Evolutionary conservation across 257 asterid genomes (phyloP).

Genomic region (Lantana camara): DNA sequence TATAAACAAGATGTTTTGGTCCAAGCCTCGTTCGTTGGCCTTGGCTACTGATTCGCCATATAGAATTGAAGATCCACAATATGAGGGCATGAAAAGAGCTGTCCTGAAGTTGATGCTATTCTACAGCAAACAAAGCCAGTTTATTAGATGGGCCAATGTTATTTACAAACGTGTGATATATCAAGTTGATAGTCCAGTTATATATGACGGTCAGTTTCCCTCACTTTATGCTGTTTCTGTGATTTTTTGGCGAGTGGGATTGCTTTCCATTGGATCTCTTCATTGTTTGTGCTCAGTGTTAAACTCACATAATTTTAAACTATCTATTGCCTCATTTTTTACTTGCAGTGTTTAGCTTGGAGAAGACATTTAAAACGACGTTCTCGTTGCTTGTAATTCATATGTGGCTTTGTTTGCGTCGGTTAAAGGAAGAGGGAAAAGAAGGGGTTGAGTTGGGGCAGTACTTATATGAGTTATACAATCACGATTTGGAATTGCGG

Average conservation of each 20-base stretch:
- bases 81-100: slow-evolving; percentile 59
- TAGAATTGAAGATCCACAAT: slow-evolving; percentile 71
- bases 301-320: slow-evolving; percentile 18
- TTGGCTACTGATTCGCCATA: slow-evolving; percentile 69
- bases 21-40: slow-evolving; percentile 86
- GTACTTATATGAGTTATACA: slow-evolving; percentile 78
- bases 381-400: slow-evolving; percentile 88
- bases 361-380: slow-evolving; percentile 87
- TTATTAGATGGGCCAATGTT: slow-evolving; percentile 79
- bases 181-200: slow-evolving; percentile 86
- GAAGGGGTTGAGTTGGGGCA: slow-evolving; percentile 96
- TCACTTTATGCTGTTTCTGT: not conserved
- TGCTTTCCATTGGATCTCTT: slow-evolving; percentile 2
- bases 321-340: slow-evolving; percentile 8
- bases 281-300: slow-evolving; percentile 10
- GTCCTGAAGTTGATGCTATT: slow-evolving; percentile 69
- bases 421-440: slow-evolving; percentile 85
- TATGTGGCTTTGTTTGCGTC: slow-evolving; percentile 92
- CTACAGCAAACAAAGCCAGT: slow-evolving; percentile 91
- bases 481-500: slow-evolving; percentile 92
- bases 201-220: slow-evolving; percentile 72
- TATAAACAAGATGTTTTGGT: slow-evolving; percentile 87
- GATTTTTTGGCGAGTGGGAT: slow-evolving; percentile 3
- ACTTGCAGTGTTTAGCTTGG: slow-evolving; percentile 90
- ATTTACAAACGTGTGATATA: slow-evolving; percentile 65